Conservation (phyloP, 176 grass and related monocot genomes). For the Panicum miliaceum region DNA sequence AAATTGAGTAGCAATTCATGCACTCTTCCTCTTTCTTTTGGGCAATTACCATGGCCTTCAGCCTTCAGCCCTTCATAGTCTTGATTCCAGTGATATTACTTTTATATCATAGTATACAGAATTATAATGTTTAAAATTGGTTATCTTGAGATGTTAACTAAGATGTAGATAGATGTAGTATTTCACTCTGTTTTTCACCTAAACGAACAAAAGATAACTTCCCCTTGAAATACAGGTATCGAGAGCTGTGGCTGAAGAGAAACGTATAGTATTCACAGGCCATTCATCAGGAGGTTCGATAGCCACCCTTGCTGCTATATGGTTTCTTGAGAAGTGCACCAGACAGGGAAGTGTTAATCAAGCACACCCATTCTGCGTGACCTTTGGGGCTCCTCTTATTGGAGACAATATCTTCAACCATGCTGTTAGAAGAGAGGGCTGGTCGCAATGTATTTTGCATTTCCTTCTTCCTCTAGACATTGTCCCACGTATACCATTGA, state of each 20-base stretch:
- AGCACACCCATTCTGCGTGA: constrained; percentile 78
- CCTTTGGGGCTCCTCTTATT: constrained; percentile 88
- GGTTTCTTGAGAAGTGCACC: constrained; percentile 84
- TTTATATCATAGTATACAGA: background rate
- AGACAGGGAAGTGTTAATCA: constrained; percentile 60
- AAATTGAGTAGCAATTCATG: background rate
- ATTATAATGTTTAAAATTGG: background rate
- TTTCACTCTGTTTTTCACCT: background rate
- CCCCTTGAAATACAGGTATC: constrained; percentile 53
- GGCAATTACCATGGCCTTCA: background rate
- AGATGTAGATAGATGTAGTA: background rate
- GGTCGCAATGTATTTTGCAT: constrained; percentile 86
- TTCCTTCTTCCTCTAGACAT: constrained; percentile 79
- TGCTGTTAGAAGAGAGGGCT: constrained; percentile 83
- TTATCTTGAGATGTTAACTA: constrained; percentile 14
- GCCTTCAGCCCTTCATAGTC: constrained; percentile 4
- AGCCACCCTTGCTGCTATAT: constrained; percentile 76
- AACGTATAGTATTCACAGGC: constrained; percentile 81
- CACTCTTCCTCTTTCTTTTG: background rate
- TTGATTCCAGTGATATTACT: background rate
- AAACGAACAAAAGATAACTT: background rate
- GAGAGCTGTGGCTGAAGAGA: constrained; percentile 68
- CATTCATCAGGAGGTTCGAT: constrained; percentile 87
- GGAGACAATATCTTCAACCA: constrained; percentile 80
- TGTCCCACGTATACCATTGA: constrained; percentile 71